Evolutionary conservation across 2,329 filamentous ascomycete genomes (phyloP), one percentile per base, ranked within the genome.

Genomic region (Pseudogymnoascus sp.): DNA sequence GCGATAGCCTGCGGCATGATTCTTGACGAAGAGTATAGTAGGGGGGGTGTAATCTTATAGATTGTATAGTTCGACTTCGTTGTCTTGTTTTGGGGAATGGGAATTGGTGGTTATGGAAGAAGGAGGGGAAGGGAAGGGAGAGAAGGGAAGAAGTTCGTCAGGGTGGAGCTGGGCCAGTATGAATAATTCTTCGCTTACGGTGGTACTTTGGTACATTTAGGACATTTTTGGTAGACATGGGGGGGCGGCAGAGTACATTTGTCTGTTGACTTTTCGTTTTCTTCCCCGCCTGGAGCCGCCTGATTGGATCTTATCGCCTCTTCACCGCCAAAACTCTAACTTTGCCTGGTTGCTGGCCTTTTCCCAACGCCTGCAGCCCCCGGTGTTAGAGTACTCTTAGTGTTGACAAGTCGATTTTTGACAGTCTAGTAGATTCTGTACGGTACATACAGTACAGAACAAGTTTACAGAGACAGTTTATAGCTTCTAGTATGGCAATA

Each of bases 1-100:
- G 86, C 87, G 87, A 89, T 80, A 82, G 87, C 86, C 86, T 82
- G 85, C 84, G 84, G 85, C 84, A 86, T 87, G 77, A 79, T 81
- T 81, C 80, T 89, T 86, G 87, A 89, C 86, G 81, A 87, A 88
- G 86, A 85, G 66, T 62, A 66, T 62, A 62, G 66, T 62, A 52
- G 64, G 65, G 63, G 28, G 38, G 45, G 28, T 58, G 62, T 42
- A 42, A 58, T 68, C 73, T 69, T 74, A 71, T 71, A 67, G 71
- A 65, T 67, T 58, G 69, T 70, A 65, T 78, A 79, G 76, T 75
- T 79, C 82, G 84, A 86, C 84, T 86, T 86, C 82, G 83, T 86
- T 85, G 84, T 86, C 84, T 85, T 72, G 72, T 69, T 69, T 67
- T n/a, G 4, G 6, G 23, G 62, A 64, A 19, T 19, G 25, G 28